These are phyloP conservation scores for Citrullus mucosospermus DNA, from an alignment of 306 rosid genomes.

Conservation along the genomic window DNA sequence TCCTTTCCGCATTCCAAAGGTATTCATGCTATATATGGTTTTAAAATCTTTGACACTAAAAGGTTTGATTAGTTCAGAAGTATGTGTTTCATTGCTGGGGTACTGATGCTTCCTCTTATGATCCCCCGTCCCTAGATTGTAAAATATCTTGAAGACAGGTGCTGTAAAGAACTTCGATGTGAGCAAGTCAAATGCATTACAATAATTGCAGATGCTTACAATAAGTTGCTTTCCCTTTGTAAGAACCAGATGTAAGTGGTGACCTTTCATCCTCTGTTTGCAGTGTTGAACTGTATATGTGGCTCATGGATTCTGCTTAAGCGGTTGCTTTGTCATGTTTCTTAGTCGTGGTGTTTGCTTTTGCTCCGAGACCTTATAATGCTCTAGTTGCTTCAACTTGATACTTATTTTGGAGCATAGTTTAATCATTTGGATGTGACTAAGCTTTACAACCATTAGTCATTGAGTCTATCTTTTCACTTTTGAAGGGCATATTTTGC, in stretches of 20 bases:
- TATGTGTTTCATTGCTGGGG: conserved; percentile 16
- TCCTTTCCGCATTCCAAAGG: conserved; percentile 91
- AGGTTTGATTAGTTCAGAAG: neutral
- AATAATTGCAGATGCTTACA: conserved; percentile 55
- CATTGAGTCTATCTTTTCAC: conserved; percentile 3
- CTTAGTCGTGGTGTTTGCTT: neutral
- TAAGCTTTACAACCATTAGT: neutral
- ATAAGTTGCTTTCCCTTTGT: conserved; percentile 72
- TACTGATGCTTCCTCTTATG: conserved; percentile 2
- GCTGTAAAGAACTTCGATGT: conserved; percentile 67
- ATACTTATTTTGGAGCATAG: neutral
- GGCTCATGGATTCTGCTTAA: neutral
- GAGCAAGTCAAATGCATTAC: conserved; percentile 54
- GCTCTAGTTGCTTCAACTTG: neutral
- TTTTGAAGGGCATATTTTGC: conserved; percentile 77
- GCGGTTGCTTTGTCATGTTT: neutral
- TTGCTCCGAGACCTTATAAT: neutral
- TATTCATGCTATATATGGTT: conserved; percentile 12
- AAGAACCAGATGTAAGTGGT: conserved; percentile 92
- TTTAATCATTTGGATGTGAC: neutral
- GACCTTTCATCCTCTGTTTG: neutral
- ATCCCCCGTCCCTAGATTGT: conserved; percentile 47
- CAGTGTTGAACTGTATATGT: neutral
- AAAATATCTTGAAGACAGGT: conserved; percentile 90
- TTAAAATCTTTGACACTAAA: neutral